Percentiles rank a stretch among this genome's conserved stretches.
Conservation (phyloP, 1,284 basidiomycete genomes). For the Fomes fomentarius region DNA sequence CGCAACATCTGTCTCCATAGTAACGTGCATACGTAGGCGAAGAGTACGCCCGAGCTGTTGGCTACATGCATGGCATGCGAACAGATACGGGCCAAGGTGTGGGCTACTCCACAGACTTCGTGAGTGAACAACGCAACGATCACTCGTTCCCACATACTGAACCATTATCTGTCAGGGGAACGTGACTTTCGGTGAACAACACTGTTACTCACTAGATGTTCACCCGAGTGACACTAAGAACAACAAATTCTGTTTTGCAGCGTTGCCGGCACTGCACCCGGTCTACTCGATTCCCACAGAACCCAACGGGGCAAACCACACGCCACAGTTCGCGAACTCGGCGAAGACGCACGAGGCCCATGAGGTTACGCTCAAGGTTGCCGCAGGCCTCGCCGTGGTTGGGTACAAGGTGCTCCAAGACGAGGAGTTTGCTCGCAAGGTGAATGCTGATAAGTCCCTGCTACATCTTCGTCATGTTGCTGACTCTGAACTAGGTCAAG, state of each 20-base stretch:
- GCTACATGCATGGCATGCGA: slow-evolving; percentile 51
- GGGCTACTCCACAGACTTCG: slow-evolving; percentile 74
- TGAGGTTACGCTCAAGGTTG: slow-evolving; percentile 54
- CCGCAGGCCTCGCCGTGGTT: slow-evolving; percentile 61
- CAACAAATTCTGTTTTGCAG: too few species aligned
- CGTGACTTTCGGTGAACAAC: slow-evolving; percentile 53
- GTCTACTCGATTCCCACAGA: slow-evolving; percentile 54
- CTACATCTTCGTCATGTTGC: neutral
- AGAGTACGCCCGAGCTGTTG: slow-evolving; percentile 58
- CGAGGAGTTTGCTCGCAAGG: slow-evolving; percentile 45
- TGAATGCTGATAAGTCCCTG: slow-evolving; percentile 7
- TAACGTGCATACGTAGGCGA: slow-evolving; percentile 40
- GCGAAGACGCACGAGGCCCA: slow-evolving; percentile 61
- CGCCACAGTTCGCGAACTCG: slow-evolving; percentile 55
- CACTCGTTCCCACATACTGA: neutral
- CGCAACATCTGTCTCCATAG: neutral
- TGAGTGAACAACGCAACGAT: slow-evolving; percentile 37
- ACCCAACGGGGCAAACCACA: slow-evolving; percentile 66
- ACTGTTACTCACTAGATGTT: too few species aligned
- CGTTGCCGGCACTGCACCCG: slow-evolving; percentile 28
- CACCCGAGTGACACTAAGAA: too few species aligned
- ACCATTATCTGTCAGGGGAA: slow-evolving; percentile 50
- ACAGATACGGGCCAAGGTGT: slow-evolving; percentile 59
- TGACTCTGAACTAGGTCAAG: slow-evolving; percentile 13
- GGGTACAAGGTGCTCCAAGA: slow-evolving; percentile 63